Conservation (phyloP, 2,329 filamentous ascomycete genomes). For the Cladophialophora chaetospira region DNA sequence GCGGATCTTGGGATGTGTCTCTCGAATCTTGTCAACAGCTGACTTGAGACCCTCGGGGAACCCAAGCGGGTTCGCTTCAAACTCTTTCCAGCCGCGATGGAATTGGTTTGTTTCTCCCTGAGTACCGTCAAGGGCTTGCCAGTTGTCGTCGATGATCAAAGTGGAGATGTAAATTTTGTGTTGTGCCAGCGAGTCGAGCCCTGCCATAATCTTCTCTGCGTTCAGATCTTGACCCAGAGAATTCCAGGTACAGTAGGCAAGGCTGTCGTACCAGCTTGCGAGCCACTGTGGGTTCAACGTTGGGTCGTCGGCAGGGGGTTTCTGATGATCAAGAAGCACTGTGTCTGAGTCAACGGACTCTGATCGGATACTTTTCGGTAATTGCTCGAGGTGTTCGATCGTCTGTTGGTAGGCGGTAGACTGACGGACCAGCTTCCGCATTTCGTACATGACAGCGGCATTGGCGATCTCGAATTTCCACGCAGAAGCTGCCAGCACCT, state of each 20-base stretch:
- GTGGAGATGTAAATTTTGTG: constrained; percentile 77
- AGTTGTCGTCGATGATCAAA: constrained; percentile 96
- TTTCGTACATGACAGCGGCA: constrained; percentile 82
- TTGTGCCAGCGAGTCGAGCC: constrained; percentile 69
- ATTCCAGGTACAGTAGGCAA: constrained; percentile 98
- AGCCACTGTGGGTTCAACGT: constrained; percentile 60
- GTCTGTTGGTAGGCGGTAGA: constrained; percentile 34
- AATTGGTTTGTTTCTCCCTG: constrained; percentile 54
- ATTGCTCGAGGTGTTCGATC: constrained; percentile 27
- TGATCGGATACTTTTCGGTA: constrained; percentile 25
- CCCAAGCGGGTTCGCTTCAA: constrained; percentile 77
- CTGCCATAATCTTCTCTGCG: constrained; percentile 74
- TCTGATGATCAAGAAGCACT: constrained; percentile 34
- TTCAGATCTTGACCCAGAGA: constrained; percentile 80
- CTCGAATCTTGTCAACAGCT: constrained; percentile 68
- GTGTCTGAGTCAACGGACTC: constrained; percentile 35
- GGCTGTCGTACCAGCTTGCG: constrained; percentile 86
- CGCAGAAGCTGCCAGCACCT: constrained; percentile 70
- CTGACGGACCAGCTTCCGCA: constrained; percentile 63
- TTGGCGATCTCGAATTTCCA: constrained; percentile 73
- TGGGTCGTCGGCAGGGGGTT: constrained; percentile 48
- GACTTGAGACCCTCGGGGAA: constrained; percentile 81
- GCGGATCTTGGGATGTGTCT: constrained; percentile 69
- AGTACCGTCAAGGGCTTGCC: constrained; percentile 72
- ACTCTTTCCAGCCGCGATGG: constrained; percentile 68